Conservation (phyloP, 495 filamentous ascomycete genomes). For the Polyplosphaeria fusca region DNA sequence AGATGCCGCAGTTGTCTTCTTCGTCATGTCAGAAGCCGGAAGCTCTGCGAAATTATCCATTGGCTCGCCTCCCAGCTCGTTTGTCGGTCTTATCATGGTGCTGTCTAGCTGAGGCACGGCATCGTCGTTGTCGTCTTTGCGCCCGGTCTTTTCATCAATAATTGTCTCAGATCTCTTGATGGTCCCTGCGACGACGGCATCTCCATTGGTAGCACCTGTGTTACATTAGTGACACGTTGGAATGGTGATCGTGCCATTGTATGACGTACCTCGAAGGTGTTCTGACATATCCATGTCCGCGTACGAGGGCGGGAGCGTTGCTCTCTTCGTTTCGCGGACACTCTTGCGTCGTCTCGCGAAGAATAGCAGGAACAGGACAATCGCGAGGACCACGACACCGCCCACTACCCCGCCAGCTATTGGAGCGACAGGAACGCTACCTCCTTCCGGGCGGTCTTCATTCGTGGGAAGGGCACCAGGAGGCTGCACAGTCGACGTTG, state of each 20-base stretch:
- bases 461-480: background rate
- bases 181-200: background rate
- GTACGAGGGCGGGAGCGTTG: conserved; percentile 24
- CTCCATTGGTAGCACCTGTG: conserved; percentile 5
- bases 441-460: background rate
- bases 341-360: conserved; percentile 1
- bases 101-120: conserved; percentile 24
- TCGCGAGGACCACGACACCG: background rate
- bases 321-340: background rate
- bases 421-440: conserved; percentile 3
- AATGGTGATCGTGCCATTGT: background rate
- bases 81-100: conserved; percentile 12
- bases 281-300: conserved; percentile 19
- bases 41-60: conserved; percentile 25
- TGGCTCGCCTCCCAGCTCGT: conserved; percentile 6
- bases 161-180: background rate
- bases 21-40: background rate
- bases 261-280: conserved; percentile 12
- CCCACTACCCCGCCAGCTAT: conserved; percentile 20
- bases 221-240: conserved; percentile 3
- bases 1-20: background rate
- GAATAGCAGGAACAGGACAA: background rate
- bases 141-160: background rate
- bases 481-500: background rate
- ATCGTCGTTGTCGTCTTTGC: background rate